These are phyloP conservation scores for Penicillium griseofulvum DNA, from an alignment of 2,329 filamentous ascomycete species.

Conservation along the genomic window DNA sequence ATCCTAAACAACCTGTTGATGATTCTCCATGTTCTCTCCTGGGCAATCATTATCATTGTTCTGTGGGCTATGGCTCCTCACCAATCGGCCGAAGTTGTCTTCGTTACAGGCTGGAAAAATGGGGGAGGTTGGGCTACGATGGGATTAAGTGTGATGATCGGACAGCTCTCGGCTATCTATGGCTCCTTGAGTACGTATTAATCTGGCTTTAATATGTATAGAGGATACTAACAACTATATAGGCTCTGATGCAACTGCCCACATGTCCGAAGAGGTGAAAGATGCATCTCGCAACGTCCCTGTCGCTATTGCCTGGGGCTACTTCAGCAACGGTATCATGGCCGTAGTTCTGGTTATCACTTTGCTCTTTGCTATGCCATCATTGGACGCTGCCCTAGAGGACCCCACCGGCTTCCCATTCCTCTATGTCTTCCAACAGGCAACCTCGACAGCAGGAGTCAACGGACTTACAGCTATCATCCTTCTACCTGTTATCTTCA, in stretches of 20 bases:
- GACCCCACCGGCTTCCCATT: conserved; percentile 46
- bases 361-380: conserved; percentile 41
- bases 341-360: conserved; percentile 46
- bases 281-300: conserved; percentile 47
- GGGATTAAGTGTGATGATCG: conserved; percentile 37
- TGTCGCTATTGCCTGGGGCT: conserved; percentile 44
- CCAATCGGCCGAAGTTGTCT: conserved; percentile 28
- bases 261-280: conserved; percentile 49
- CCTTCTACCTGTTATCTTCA: conserved; percentile 39
- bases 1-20: conserved; percentile 37
- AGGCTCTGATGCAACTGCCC: conserved; percentile 29
- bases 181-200: conserved; percentile 25
- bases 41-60: conserved; percentile 31
- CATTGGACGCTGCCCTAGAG: conserved; percentile 35
- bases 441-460: conserved; percentile 22
- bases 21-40: conserved; percentile 38
- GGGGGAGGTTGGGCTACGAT: conserved; percentile 38
- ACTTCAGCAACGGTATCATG: conserved; percentile 44
- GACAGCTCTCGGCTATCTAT: conserved; percentile 36
- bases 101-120: conserved; percentile 34
- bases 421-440: conserved; percentile 47
- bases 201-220: not conserved
- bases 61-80: conserved; percentile 33
- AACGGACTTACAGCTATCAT: conserved; percentile 41
- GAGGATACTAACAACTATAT: not conserved